phyloP scores from a whole-genome alignment of 805 yeast genomes.

The Yarrowia keelungensis region DNA sequence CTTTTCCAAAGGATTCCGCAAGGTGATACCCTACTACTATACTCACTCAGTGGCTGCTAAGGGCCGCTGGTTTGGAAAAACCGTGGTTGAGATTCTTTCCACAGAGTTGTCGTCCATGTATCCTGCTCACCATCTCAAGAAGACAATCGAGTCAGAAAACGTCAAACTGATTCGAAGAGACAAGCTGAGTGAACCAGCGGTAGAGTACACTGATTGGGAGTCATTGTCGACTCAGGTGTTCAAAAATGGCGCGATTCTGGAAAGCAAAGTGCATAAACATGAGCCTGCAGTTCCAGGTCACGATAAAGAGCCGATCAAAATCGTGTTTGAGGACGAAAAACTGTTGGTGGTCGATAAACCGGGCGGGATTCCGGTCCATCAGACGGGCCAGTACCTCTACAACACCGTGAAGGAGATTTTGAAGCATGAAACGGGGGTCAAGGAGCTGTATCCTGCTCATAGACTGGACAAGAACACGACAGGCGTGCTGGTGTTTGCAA shows the following conservation, averaged over 20 bases:
- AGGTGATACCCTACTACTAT: slow-evolving; percentile 31
- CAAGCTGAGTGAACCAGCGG: slow-evolving; percentile 55
- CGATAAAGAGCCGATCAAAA: slow-evolving; percentile 58
- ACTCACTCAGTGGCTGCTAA: slow-evolving; percentile 51
- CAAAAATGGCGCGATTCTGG: slow-evolving; percentile 79
- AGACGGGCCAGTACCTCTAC: not conserved
- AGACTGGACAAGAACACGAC: slow-evolving; percentile 84
- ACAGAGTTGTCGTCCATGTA: slow-evolving; percentile 65
- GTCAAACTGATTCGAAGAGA: slow-evolving; percentile 17
- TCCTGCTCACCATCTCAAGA: slow-evolving; percentile 10
- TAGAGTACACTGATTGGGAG: slow-evolving; percentile 56
- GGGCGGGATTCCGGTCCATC: slow-evolving; percentile 81
- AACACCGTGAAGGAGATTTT: slow-evolving; percentile 75
- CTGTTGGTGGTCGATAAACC: slow-evolving; percentile 91
- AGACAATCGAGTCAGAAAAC: slow-evolving; percentile 6
- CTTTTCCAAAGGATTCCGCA: slow-evolving; percentile 8
- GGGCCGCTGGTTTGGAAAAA: slow-evolving; percentile 80
- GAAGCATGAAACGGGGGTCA: slow-evolving; percentile 64
- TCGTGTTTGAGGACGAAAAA: slow-evolving; percentile 72
- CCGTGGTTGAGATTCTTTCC: slow-evolving; percentile 73
- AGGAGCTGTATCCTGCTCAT: slow-evolving; percentile 74
- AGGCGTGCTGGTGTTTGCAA: slow-evolving; percentile 84
- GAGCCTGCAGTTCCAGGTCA: slow-evolving; percentile 77
- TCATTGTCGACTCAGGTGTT: slow-evolving; percentile 61
- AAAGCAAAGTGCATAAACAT: slow-evolving; percentile 83